Conservation (phyloP, 2,329 filamentous ascomycete genomes). For the Aspergillus proliferans region DNA sequence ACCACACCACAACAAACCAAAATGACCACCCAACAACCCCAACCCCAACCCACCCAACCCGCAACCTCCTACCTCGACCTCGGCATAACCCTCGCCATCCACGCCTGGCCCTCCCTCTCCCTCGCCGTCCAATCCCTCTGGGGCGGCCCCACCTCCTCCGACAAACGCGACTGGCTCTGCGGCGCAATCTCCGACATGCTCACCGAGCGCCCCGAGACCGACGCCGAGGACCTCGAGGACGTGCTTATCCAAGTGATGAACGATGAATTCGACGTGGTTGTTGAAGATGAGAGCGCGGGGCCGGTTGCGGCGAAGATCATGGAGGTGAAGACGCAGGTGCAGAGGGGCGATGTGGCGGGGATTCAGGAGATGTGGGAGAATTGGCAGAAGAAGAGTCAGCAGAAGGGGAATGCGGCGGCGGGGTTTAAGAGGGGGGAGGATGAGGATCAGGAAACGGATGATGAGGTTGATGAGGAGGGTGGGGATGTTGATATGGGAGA, state of each 20-base stretch:
- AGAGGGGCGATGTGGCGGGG: slow-evolving; percentile 59
- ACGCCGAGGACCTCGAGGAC: slow-evolving; percentile 73
- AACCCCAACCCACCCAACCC: slow-evolving; percentile 27
- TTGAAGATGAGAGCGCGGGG: slow-evolving; percentile 81
- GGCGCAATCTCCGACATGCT: slow-evolving; percentile 81
- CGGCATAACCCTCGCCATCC: slow-evolving; percentile 74
- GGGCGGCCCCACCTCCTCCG: slow-evolving; percentile 73
- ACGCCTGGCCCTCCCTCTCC: slow-evolving; percentile 81
- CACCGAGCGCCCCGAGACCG: slow-evolving; percentile 53
- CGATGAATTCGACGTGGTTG: slow-evolving; percentile 89
- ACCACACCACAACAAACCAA: slow-evolving; percentile 2
- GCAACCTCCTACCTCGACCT: slow-evolving; percentile 65
- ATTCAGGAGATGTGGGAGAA: slow-evolving; percentile 55
- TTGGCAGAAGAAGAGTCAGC: slow-evolving; percentile 33
- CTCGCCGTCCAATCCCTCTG: slow-evolving; percentile 81
- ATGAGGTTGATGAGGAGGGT: slow-evolving; percentile 53
- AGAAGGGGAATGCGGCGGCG: slow-evolving; percentile 28
- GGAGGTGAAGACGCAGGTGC: slow-evolving; percentile 58
- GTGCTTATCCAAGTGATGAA: slow-evolving; percentile 84
- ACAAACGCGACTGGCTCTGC: slow-evolving; percentile 96
- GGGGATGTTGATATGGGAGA: slow-evolving; percentile 63
- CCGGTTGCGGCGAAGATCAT: slow-evolving; percentile 69
- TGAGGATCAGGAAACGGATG: slow-evolving; percentile 53
- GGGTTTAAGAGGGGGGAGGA: slow-evolving; percentile 38
- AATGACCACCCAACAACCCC: slow-evolving; percentile 13